Conservation (phyloP, 148 eudicot genomes). For the Fagopyrum esculentum region DNA sequence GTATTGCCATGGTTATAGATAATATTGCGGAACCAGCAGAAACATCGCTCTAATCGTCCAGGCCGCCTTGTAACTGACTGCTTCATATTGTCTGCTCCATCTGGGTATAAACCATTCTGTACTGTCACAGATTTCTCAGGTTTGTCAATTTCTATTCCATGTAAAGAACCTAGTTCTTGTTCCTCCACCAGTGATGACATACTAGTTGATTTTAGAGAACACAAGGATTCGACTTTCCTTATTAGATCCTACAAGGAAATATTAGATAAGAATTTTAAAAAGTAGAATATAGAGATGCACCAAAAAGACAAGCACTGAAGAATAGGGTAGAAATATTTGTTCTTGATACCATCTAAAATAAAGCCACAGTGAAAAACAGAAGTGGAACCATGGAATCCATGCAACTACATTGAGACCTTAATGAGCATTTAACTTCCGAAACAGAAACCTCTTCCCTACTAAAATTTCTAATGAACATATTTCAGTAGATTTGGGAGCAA, state of each 20-base stretch:
- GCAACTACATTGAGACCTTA: neutral
- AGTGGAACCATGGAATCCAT: neutral
- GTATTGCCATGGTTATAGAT: conserved; percentile 39
- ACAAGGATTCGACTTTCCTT: conserved; percentile 59
- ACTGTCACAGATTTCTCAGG: conserved; percentile 25
- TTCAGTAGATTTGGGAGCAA: neutral
- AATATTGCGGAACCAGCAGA: conserved; percentile 46
- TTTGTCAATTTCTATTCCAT: conserved; percentile 27
- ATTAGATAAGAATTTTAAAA: neutral
- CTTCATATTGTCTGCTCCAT: conserved; percentile 20
- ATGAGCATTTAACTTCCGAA: neutral
- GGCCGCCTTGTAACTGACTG: conserved; percentile 34
- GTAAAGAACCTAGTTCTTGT: conserved; percentile 14
- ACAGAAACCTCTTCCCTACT: neutral
- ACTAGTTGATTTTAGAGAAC: conserved; percentile 35
- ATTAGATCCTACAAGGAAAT: conserved; percentile 48
- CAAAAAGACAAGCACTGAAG: neutral
- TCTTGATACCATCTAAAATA: neutral
- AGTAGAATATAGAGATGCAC: neutral
- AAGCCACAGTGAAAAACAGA: neutral
- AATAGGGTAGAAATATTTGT: neutral
- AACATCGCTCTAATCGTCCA: conserved; percentile 22
- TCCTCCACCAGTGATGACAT: conserved; percentile 30
- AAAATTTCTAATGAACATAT: neutral
- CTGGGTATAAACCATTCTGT: conserved; percentile 17